These are phyloP conservation scores for Protoeuglena noctilucae DNA, from an alignment of 139 green algal genomes.

Conservation along the genomic window DNA sequence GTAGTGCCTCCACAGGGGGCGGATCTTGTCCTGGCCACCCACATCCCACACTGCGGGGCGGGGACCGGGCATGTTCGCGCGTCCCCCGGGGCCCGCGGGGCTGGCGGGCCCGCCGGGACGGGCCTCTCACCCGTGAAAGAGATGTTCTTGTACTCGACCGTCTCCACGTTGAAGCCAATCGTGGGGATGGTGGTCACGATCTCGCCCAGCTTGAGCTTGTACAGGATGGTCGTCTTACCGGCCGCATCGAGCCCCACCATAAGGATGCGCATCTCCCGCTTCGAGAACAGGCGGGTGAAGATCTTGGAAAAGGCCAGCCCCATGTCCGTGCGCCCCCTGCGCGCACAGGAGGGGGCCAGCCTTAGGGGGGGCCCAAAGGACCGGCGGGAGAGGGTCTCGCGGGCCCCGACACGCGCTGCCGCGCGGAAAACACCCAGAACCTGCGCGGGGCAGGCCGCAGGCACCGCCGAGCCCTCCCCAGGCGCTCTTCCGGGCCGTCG, in stretches of 20 bases:
- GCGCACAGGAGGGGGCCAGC: too few species aligned
- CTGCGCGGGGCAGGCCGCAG: too few species aligned
- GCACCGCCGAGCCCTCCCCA: too few species aligned
- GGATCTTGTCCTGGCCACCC: constrained; percentile 87
- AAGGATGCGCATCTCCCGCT: constrained; percentile 97
- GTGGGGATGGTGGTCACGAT: constrained; percentile 97
- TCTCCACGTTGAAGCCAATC: constrained; percentile 97
- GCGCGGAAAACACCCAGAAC: too few species aligned
- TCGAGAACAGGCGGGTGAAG: constrained; percentile 74
- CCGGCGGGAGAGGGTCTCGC: too few species aligned
- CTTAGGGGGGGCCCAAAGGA: too few species aligned
- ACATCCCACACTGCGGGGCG: constrained; percentile 95
- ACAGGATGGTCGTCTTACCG: constrained; percentile 98
- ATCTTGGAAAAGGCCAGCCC: constrained; percentile 85
- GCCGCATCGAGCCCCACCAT: constrained; percentile 97
- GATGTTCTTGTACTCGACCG: constrained; percentile 96
- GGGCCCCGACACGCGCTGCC: too few species aligned
- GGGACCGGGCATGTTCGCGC: too few species aligned
- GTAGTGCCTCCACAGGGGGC: constrained; percentile 86
- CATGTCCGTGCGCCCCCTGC: constrained; percentile 51
- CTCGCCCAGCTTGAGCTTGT: constrained; percentile 98
- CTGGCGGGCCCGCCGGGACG: too few species aligned
- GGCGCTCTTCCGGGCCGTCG: too few species aligned
- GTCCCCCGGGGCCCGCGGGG: too few species aligned
- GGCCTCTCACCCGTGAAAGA: too few species aligned